phyloP scores from a whole-genome alignment of 768 basidiomycete genomes.

The Mycena latifolia region DNA sequence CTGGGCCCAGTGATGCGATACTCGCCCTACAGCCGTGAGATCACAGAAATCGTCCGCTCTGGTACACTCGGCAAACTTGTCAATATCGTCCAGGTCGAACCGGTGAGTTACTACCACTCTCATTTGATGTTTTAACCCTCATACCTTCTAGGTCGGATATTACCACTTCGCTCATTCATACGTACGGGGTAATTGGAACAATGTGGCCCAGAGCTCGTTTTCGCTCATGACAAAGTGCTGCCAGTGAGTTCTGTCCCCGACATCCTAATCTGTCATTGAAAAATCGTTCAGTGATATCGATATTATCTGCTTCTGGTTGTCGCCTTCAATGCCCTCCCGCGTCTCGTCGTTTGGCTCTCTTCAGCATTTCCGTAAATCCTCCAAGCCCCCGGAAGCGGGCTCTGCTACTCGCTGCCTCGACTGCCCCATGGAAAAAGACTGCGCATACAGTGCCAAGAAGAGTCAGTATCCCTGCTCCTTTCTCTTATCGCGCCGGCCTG shows the following conservation, averaged over 20 bases:
- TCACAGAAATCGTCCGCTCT: conserved; percentile 78
- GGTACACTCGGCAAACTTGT: conserved; percentile 81
- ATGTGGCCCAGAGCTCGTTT: conserved; percentile 82
- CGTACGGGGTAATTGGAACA: conserved; percentile 81
- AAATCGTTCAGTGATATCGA: conserved; percentile 79
- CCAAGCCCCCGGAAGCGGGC: conserved; percentile 79
- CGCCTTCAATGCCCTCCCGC: conserved; percentile 70
- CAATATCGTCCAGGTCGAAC: conserved; percentile 88
- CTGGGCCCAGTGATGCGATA: conserved; percentile 79
- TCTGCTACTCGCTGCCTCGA: conserved; percentile 80
- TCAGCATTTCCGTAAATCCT: conserved; percentile 80
- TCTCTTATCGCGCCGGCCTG: conserved; percentile 12
- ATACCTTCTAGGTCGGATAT: conserved; percentile 78
- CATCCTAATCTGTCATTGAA: conserved; percentile 17
- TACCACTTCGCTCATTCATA: conserved; percentile 93
- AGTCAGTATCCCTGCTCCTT: conserved; percentile 55
- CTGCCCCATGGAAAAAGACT: conserved; percentile 78
- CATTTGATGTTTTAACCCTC: too few species aligned
- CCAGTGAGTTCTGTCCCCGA: conserved; percentile 68
- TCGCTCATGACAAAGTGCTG: conserved; percentile 92
- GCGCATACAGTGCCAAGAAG: conserved; percentile 90
- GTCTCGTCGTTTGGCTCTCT: conserved; percentile 92
- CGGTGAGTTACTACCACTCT: too few species aligned
- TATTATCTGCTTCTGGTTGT: conserved; percentile 82
- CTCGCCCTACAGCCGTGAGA: conserved; percentile 82